These are phyloP conservation scores for Teratosphaeria epicoccoides DNA, from an alignment of 2,329 filamentous ascomycete genomes.

Conservation along the genomic window DNA sequence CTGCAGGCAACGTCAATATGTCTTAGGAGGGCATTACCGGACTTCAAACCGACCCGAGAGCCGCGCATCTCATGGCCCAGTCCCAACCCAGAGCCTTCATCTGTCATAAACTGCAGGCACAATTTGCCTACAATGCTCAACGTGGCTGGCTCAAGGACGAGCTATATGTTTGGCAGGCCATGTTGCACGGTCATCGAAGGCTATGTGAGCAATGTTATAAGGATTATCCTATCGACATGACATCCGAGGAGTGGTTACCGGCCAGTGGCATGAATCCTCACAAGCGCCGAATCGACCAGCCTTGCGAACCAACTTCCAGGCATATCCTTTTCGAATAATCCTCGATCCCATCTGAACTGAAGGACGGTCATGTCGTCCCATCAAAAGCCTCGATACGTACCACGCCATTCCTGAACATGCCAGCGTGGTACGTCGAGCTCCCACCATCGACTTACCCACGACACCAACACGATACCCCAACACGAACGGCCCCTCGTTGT, in stretches of 20 bases:
- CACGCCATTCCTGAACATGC: background rate
- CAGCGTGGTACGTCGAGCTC: background rate
- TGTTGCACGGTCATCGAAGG: background rate
- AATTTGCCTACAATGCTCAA: background rate
- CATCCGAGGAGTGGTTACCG: background rate
- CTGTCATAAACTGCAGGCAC: background rate
- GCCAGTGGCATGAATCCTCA: background rate
- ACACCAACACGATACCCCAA: background rate
- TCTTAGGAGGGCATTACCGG: constrained; percentile 1
- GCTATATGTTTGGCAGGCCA: background rate
- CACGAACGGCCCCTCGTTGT: background rate
- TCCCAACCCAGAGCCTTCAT: background rate
- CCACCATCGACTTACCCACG: background rate
- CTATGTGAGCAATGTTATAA: background rate
- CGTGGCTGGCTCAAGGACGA: background rate
- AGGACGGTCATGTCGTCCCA: no score
- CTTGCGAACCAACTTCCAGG: background rate
- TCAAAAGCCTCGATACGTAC: background rate
- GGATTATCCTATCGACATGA: background rate
- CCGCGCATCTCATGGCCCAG: background rate
- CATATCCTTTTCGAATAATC: background rate
- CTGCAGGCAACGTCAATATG: constrained; percentile 14
- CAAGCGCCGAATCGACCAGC: background rate
- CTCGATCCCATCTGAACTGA: no score
- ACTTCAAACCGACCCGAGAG: background rate